Evolutionary conservation across 139 green algal genomes (phyloP), one percentile per base, ranked within the genome.

Genomic region (Protoeuglena noctilucae): DNA sequence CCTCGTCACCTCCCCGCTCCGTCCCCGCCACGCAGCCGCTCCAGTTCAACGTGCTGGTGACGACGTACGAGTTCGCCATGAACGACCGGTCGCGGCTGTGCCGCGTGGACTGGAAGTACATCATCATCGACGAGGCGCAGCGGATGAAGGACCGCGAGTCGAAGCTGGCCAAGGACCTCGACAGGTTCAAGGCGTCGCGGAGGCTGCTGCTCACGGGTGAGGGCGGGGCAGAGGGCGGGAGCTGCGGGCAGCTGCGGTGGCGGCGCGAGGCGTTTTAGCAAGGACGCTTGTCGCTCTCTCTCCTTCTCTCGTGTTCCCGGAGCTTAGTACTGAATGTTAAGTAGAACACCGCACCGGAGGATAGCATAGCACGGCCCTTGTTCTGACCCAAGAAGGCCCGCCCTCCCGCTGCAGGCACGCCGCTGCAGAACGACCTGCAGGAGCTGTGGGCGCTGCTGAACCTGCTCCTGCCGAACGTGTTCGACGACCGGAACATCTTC

Each of bases 61-160:
- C 91, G 40, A 96, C 87, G 7, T 97, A 95, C 67, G 91, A 98
- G 58, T 94, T 86, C 61, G 78, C 94, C 53, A 98, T 98, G 90
- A 70, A 83, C 27, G 85, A 96, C 66, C 60, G 77, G 24, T 48
- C 67, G 28, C 67, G 67, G 26, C 68, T 88, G 16, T 57, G 53
- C 29, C 47, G 76, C 64, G 48, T 95, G 28, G 72, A 86, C 18
- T 95, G 87, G 87, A 79, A 86, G 70, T 95, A 95, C 75, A 88
- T 98, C 64, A 80, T 98, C 56, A 93, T 98, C 48, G 91, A 98
- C 66, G 90, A 98, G 71, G 91, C 89, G 28, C 91, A 98, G 74
- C 77, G 89, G 63, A 88, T 96, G 73, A 97, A 96, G 76, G 85
- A 93, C 74, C 61, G 82, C 18, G 63, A 87, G 60, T 73, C 58